Percentiles rank a stretch among this genome's conserved stretches.
phyloP scores from a whole-genome alignment of 129 eudicot genomes.

The Solidago caesia region DNA sequence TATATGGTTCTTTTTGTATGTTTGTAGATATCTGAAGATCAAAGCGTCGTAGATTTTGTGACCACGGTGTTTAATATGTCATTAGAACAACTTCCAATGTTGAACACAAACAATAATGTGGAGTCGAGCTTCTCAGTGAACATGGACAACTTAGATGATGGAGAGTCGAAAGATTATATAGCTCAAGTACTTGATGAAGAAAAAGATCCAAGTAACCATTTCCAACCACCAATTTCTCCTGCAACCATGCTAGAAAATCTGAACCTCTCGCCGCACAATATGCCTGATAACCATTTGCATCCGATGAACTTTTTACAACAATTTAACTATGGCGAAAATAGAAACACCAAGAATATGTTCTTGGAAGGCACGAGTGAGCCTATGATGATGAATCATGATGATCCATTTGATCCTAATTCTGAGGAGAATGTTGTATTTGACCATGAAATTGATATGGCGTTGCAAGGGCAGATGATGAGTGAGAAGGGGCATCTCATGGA shows the following conservation, averaged over 20 bases:
- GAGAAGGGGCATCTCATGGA: constrained; percentile 35
- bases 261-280: constrained; percentile 39
- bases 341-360: constrained; percentile 36
- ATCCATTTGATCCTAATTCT: constrained; percentile 37
- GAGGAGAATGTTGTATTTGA: constrained; percentile 46
- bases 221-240: constrained; percentile 51
- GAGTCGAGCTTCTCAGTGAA: constrained; percentile 44
- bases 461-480: constrained; percentile 41
- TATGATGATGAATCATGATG: constrained; percentile 28
- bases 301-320: constrained; percentile 55
- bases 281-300: constrained; percentile 31
- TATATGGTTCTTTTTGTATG: not conserved
- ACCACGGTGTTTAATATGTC: constrained; percentile 55
- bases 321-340: constrained; percentile 36
- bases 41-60: constrained; percentile 56
- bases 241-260: constrained; percentile 48
- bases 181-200: constrained; percentile 42
- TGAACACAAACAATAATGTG: constrained; percentile 29
- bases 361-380: constrained; percentile 37
- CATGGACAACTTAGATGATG: constrained; percentile 29
- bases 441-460: constrained; percentile 51
- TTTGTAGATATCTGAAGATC: constrained; percentile 80
- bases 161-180: constrained; percentile 28
- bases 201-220: constrained; percentile 34
- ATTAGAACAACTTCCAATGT: constrained; percentile 47